Conservation (phyloP, 1,139 yeast species). For the Lodderomyces metapsilosis region DNA sequence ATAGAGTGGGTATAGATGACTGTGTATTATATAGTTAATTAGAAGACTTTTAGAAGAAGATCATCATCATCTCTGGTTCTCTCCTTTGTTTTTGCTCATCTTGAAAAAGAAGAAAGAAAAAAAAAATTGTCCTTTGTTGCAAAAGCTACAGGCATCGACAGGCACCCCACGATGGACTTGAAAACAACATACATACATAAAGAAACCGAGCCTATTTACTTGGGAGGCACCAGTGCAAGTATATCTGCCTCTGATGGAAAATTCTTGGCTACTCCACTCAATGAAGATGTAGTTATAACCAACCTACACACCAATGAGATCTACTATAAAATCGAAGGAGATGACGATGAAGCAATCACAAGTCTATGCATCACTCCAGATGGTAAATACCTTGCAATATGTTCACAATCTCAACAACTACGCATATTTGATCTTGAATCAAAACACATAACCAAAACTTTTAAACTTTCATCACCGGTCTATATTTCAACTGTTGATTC, state of each 20-base stretch:
- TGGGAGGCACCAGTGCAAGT: conserved; percentile 80
- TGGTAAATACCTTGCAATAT: conserved; percentile 64
- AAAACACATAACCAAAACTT: conserved; percentile 49
- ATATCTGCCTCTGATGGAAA: conserved; percentile 58
- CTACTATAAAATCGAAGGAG: conserved; percentile 72
- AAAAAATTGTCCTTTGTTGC: conserved; percentile 2
- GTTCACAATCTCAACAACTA: conserved; percentile 83
- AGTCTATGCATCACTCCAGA: conserved; percentile 76
- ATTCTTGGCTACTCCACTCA: conserved; percentile 74
- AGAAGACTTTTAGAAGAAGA: neutral
- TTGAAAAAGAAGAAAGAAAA: conserved; percentile 1
- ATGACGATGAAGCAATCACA: conserved; percentile 73
- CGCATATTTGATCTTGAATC: conserved; percentile 55
- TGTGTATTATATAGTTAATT: neutral
- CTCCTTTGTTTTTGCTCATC: too few relatives aligned
- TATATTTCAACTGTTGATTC: conserved; percentile 74
- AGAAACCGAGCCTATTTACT: conserved; percentile 67
- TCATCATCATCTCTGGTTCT: too few relatives aligned
- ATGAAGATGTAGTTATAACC: conserved; percentile 72
- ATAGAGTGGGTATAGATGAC: conserved; percentile 25
- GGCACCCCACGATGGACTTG: conserved; percentile 12
- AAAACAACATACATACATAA: conserved; percentile 33
- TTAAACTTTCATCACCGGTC: conserved; percentile 73
- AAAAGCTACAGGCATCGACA: neutral
- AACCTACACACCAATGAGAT: conserved; percentile 57